Evolutionary conservation across 1,284 basidiomycete species (phyloP), one percentile per base, ranked within the genome.

Genomic region (Microbotryomycetes sp.): DNA sequence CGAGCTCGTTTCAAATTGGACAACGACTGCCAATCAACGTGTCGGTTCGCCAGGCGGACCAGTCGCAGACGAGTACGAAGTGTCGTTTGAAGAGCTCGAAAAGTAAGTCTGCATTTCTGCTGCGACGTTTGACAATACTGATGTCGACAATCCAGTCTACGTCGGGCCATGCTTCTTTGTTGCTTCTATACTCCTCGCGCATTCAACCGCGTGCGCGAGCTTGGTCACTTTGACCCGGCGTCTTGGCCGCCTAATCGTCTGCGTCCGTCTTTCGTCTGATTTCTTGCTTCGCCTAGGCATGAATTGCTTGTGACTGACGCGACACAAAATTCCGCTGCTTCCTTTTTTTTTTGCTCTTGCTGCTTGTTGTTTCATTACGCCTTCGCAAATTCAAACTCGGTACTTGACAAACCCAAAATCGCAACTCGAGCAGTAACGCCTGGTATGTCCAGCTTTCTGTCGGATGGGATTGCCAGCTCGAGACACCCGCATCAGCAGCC

Each of bases 21-120:
- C 64, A 4, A 5, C 29, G 4, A 23, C 66, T 16, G 60, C 54
- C 15, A 18, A 26, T 0, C 28, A 57, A 15, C 61, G 60, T 1
- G 57, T 66, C 31, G 64, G 61, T 2, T 21, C 54, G 11, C 61
- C 54, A 0, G 57, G 46, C 6, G 66, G 66, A 1, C 66, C 66
- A 1, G 18, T 46, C 3, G 26, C 54, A 16, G 51, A 59, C 9
- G 64, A 66, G 51, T 68, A 59, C 45, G 66, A 66, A 26, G 46
- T 55, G 4, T 49, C 61, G 5, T 30, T 52, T 3, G 61, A 68
- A 23, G 66, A 68, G 28, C 31, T 57, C 15, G 64, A 64, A 6
- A 66, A 64, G 66, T 68, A 16, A 47, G 62, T 53, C 50, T 16
- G 15, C 1, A 13, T 4, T 21, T 15, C 4, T 2, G 18, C 5